Conservation (phyloP, 345 rosid genomes). For the Populus simonii region DNA sequence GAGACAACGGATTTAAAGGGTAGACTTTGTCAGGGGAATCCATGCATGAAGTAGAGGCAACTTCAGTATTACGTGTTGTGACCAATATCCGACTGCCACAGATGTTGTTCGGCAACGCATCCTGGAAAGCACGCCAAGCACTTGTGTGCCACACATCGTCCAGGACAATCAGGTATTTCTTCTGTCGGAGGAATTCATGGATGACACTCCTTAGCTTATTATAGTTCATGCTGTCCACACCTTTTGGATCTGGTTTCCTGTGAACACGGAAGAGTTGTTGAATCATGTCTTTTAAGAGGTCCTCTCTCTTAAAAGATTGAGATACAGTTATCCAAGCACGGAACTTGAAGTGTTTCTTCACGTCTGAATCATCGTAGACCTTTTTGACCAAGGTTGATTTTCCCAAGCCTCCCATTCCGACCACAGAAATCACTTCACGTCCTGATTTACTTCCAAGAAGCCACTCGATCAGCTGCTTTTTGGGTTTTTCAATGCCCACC, state of each 20-base stretch:
- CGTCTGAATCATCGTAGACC: slow-evolving; percentile 10
- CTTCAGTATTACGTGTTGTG: neutral
- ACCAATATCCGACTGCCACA: slow-evolving; percentile 5
- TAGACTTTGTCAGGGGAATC: neutral
- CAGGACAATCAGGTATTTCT: slow-evolving; percentile 1
- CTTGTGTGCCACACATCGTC: neutral
- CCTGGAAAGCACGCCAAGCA: neutral
- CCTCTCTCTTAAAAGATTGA: slow-evolving; percentile 3
- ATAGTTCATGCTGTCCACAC: neutral
- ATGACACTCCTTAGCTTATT: neutral
- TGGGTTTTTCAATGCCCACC: slow-evolving; percentile 23
- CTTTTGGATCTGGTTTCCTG: slow-evolving; percentile 8
- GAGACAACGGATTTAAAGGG: neutral
- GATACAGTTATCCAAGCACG: slow-evolving; percentile 23
- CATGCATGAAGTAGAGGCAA: neutral
- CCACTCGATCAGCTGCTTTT: slow-evolving; percentile 11
- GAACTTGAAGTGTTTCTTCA: slow-evolving; percentile 20
- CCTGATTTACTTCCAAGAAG: slow-evolving; percentile 2
- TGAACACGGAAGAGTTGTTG: slow-evolving; percentile 4
- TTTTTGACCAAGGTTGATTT: slow-evolving; percentile 17
- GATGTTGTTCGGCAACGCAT: neutral
- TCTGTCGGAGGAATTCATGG: neutral
- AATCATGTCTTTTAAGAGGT: slow-evolving; percentile 14
- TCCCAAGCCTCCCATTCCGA: slow-evolving; percentile 22
- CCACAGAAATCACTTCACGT: slow-evolving; percentile 10